Conservation (phyloP, 2,329 filamentous ascomycete genomes). For the Magnaporthiopsis rhizophila region DNA sequence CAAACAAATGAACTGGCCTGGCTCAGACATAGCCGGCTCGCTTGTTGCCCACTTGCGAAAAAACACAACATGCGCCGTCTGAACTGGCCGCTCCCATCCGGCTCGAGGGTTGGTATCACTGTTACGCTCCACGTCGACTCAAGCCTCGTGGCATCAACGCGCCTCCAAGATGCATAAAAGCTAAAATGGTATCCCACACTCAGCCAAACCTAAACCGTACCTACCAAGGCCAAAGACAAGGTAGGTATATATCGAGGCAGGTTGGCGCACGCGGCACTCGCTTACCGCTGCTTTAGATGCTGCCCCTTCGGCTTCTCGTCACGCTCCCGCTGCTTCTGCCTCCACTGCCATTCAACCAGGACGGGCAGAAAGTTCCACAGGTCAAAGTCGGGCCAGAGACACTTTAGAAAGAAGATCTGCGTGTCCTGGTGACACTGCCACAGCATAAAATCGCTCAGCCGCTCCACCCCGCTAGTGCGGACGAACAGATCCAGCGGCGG, state of each 20-base stretch:
- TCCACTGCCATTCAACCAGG: constrained; percentile 79
- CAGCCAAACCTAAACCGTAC: background rate
- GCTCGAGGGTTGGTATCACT: background rate
- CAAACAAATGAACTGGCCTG: background rate
- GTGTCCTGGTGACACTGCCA: constrained; percentile 96
- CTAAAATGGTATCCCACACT: background rate
- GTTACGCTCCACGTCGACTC: background rate
- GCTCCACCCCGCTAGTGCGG: constrained; percentile 84
- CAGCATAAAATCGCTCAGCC: constrained; percentile 95
- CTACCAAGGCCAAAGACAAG: background rate
- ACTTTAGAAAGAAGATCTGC: constrained; percentile 85
- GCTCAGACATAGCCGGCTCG: background rate
- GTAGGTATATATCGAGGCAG: background rate
- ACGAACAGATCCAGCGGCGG: constrained; percentile 88
- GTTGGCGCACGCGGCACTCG: background rate
- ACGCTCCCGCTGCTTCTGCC: constrained; percentile 48
- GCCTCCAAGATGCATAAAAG: background rate
- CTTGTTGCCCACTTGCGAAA: background rate
- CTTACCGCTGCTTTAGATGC: constrained; percentile 23
- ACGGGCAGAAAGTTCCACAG: constrained; percentile 90
- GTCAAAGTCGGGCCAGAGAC: constrained; percentile 93
- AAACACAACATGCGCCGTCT: no score
- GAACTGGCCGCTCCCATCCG: background rate
- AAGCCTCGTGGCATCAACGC: background rate
- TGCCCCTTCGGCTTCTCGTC: constrained; percentile 33